Conservation (phyloP, 805 yeast genomes). For the Jamesozyma piceae region DNA sequence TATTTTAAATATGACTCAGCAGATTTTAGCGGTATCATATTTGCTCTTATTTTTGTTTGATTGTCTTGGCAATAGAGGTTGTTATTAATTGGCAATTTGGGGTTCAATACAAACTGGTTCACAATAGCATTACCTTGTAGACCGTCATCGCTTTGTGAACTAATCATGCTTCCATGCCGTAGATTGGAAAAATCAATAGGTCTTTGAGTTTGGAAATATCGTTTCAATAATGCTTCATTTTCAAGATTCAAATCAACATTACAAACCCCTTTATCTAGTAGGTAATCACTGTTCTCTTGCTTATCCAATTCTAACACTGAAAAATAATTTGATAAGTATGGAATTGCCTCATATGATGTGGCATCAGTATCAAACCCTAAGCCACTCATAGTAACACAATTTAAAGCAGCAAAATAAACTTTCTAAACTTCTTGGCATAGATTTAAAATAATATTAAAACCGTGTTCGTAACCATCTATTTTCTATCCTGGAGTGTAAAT, state of each 20-base stretch:
- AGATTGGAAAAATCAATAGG: slow-evolving; percentile 4
- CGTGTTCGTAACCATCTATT: too few relatives aligned
- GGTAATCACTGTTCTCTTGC: neutral
- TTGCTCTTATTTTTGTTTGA: neutral
- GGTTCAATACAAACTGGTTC: neutral
- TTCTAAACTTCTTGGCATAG: too few relatives aligned
- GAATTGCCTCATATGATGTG: too few relatives aligned
- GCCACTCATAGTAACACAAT: too few relatives aligned
- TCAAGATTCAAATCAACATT: neutral
- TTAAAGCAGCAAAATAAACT: too few relatives aligned
- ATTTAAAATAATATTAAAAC: too few relatives aligned
- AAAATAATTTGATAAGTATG: slow-evolving; percentile 12
- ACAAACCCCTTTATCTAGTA: neutral
- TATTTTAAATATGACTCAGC: slow-evolving; percentile 14
- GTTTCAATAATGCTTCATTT: slow-evolving; percentile 13
- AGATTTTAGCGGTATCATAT: slow-evolving; percentile 4
- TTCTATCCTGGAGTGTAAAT: too few relatives aligned
- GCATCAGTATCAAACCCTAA: neutral
- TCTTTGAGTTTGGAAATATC: slow-evolving; percentile 10
- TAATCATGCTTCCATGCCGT: too few relatives aligned
- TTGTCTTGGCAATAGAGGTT: neutral
- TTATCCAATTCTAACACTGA: slow-evolving; percentile 5
- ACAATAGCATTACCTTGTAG: too few relatives aligned
- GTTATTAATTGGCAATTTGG: slow-evolving; percentile 2
- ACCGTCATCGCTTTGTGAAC: too few relatives aligned